These are phyloP conservation scores for Verticillium klebahnii DNA, from an alignment of 2,329 filamentous ascomycete genomes.

Conservation along the genomic window DNA sequence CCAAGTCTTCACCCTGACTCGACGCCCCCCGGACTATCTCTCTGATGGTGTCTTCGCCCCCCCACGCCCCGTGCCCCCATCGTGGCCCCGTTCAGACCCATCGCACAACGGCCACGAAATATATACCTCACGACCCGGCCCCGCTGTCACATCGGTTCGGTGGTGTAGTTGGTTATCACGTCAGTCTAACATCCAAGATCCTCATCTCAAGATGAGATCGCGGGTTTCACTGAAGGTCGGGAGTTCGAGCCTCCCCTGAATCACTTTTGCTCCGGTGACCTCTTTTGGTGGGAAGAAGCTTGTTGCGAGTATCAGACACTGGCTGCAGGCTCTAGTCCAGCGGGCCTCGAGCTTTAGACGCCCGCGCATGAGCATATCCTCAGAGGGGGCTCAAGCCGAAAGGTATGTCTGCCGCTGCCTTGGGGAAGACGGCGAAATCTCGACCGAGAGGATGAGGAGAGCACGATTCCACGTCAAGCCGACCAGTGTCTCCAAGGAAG, in stretches of 20 bases:
- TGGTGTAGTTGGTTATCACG: background rate
- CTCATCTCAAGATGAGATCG: background rate
- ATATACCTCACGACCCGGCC: background rate
- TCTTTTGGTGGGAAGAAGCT: background rate
- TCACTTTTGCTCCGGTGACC: background rate
- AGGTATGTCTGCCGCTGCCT: no score
- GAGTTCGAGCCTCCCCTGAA: background rate
- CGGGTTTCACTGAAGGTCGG: background rate
- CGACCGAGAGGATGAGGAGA: no score
- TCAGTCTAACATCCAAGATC: background rate
- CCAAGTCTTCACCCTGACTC: background rate
- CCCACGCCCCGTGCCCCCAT: background rate
- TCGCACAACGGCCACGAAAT: background rate
- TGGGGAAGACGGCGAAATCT: no score
- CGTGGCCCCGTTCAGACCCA: background rate
- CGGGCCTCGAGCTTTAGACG: no score
- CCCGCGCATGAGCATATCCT: no score
- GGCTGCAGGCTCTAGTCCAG: no score
- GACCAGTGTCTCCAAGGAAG: no score
- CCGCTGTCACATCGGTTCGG: background rate
- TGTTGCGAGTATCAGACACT: no score
- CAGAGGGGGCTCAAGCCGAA: no score
- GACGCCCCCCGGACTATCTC: background rate
- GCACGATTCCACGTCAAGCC: no score
- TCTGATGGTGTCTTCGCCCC: background rate